phyloP scores from a whole-genome alignment of 2,329 filamentous ascomycete genomes.

The Chaetothyriales sp. region DNA sequence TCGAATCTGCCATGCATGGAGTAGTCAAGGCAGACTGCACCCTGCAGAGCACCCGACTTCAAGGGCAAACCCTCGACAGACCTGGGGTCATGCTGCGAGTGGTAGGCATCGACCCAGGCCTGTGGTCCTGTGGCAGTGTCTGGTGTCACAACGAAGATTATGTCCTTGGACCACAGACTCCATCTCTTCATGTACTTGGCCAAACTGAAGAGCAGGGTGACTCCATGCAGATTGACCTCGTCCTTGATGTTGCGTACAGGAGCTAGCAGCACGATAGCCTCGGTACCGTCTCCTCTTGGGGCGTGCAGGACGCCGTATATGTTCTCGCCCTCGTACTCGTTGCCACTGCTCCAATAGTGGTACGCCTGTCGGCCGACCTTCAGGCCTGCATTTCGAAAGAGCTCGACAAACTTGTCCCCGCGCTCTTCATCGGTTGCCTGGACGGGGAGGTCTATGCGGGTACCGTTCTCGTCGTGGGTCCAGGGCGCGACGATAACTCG shows the following conservation, averaged over 20 bases:
- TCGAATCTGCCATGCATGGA: slow-evolving; percentile 73
- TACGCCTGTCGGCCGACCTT: slow-evolving; percentile 84
- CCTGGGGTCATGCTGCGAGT: slow-evolving; percentile 64
- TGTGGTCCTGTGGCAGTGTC: slow-evolving; percentile 84
- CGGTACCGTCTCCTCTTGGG: slow-evolving; percentile 86
- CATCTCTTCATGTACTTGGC: slow-evolving; percentile 93
- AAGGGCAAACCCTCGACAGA: slow-evolving; percentile 63
- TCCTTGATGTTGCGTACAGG: slow-evolving; percentile 73
- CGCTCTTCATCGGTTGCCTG: slow-evolving; percentile 11
- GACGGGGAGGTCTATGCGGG: slow-evolving; percentile 19
- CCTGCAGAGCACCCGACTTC: slow-evolving; percentile 87
- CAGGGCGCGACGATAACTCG: slow-evolving; percentile 18
- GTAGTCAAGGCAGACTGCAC: slow-evolving; percentile 85
- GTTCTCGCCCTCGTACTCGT: slow-evolving; percentile 66
- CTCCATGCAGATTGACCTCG: slow-evolving; percentile 69
- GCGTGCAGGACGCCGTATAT: slow-evolving; percentile 87
- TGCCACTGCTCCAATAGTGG: slow-evolving; percentile 64
- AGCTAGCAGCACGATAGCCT: slow-evolving; percentile 84
- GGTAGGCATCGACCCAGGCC: slow-evolving; percentile 96
- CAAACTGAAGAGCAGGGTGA: slow-evolving; percentile 71
- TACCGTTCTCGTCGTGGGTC: slow-evolving; percentile 26
- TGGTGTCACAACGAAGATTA: slow-evolving; percentile 76
- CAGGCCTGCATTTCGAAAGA: slow-evolving; percentile 64
- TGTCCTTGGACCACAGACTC: slow-evolving; percentile 98
- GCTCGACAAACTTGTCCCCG: slow-evolving; percentile 51